Evolutionary conservation across 208 protist genomes (phyloP), one percentile per base, ranked within the genome.

Genomic region (Acanthamoeba sp.): DNA sequence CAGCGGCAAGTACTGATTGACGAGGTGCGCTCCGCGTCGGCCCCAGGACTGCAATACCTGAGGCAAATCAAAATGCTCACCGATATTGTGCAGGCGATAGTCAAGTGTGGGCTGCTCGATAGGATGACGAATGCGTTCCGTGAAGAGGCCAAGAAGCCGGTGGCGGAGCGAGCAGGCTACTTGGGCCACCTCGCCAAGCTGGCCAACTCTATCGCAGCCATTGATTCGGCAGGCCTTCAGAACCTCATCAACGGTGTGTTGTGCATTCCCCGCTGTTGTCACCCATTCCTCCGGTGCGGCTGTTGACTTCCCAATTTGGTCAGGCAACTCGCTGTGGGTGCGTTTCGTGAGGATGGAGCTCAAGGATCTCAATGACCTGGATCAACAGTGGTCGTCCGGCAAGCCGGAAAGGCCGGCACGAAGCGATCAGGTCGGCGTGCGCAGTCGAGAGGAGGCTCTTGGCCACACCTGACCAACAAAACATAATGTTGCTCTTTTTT

Each of bases 101-200:
- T 76, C 10, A 76, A 42, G 66, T 76, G 66, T 20, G 36, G 36
- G 36, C 66, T 76, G 16, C 66, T 76, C 22, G 66, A 76, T 2
- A 24, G 66, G 29, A 76, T 76, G 32, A 40, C 66, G 32, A 76
- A 38, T 29, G n/a, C 66, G 16, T 76, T 42, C 66, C 29, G 29
- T 10, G 48, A 87, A n/a, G n/a, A 87, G 24, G 48, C 42, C 42
- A 57, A 38, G 32, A 87, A 57, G 27, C 78, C 78, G 12, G n/a
- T 59, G 27, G 48, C 78, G 1, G 10, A 87, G 78, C 78, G 78
- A 55, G 78, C 78, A 1, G 78, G 78, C 40, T 87, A 87, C 48
- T 20, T 87, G 78, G 78, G n/a, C 40, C 78, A 87, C 32, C 38
- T 87, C 22, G 48, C 42, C 27, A 22, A 87, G 48, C 20, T 87